Conservation (phyloP, 768 basidiomycete species). For the Mycena epipterygia region DNA sequence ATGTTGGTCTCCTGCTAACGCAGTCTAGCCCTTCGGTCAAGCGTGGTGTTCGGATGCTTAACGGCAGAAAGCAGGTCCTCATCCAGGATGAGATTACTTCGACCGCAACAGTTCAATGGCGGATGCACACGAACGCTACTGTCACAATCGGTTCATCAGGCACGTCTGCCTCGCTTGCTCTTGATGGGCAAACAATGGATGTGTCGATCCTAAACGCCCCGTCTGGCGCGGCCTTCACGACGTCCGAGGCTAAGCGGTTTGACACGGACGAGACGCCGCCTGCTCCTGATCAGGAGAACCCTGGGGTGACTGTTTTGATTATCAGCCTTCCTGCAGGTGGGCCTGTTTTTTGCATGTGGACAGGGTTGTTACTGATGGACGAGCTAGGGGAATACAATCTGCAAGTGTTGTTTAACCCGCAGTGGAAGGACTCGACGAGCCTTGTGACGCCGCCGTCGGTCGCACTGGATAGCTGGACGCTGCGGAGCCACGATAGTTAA, state of each 20-base stretch:
- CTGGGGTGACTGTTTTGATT: slow-evolving; percentile 82
- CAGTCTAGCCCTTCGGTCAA: slow-evolving; percentile 71
- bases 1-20: slow-evolving; percentile 32
- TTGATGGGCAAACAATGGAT: slow-evolving; percentile 76
- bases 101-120: slow-evolving; percentile 78
- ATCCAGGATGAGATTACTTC: slow-evolving; percentile 91
- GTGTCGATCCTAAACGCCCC: slow-evolving; percentile 79
- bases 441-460: slow-evolving; percentile 83
- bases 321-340: slow-evolving; percentile 69
- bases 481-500: slow-evolving; percentile 76
- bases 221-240: slow-evolving; percentile 73
- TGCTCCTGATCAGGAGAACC: slow-evolving; percentile 78
- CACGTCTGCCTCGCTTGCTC: slow-evolving; percentile 78
- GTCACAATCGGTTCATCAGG: slow-evolving; percentile 58
- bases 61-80: slow-evolving; percentile 87
- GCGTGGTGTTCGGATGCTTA: slow-evolving; percentile 89
- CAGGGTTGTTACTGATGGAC: background rate
- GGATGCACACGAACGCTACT: slow-evolving; percentile 97
- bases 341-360: background rate
- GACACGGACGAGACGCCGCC: slow-evolving; percentile 72
- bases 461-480: slow-evolving; percentile 77
- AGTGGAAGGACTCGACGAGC: slow-evolving; percentile 81
- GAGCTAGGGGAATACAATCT: slow-evolving; percentile 75
- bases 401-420: slow-evolving; percentile 92
- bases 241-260: slow-evolving; percentile 67